Percentiles rank a stretch among this genome's conserved stretches.
phyloP scores from a whole-genome alignment of 2,329 filamentous ascomycete species.

The Penicillium sp. region DNA sequence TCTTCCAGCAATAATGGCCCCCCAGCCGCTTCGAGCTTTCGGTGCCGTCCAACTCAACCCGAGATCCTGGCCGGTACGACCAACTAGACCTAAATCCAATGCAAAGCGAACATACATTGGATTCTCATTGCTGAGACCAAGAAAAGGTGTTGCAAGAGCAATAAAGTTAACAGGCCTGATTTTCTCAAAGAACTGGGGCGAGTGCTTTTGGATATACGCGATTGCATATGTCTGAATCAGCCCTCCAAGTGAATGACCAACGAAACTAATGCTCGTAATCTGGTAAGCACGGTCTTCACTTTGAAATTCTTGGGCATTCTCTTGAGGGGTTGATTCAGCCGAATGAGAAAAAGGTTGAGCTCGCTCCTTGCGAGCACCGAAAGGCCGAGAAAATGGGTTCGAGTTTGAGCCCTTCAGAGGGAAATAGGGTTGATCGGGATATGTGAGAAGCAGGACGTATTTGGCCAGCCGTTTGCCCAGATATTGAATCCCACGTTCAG shows the following conservation, averaged over 20 bases:
- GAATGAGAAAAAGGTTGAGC: slow-evolving; percentile 36
- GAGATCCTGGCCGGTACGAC: slow-evolving; percentile 91
- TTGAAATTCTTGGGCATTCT: slow-evolving; percentile 40
- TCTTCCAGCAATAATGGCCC: slow-evolving; percentile 77
- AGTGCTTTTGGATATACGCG: slow-evolving; percentile 95
- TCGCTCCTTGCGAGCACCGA: slow-evolving; percentile 41
- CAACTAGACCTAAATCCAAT: slow-evolving; percentile 90
- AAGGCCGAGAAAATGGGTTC: slow-evolving; percentile 48
- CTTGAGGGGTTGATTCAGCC: slow-evolving; percentile 36
- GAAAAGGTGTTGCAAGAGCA: slow-evolving; percentile 77
- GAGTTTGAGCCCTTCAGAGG: slow-evolving; percentile 59
- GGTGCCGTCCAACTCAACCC: slow-evolving; percentile 92
- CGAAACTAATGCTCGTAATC: slow-evolving; percentile 92
- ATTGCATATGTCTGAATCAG: slow-evolving; percentile 90
- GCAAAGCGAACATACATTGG: slow-evolving; percentile 97
- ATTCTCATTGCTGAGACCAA: slow-evolving; percentile 95
- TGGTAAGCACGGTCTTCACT: slow-evolving; percentile 61
- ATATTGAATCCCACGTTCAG: slow-evolving; percentile 94
- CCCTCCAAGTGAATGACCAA: slow-evolving; percentile 87
- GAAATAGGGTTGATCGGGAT: slow-evolving; percentile 86
- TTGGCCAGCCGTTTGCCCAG: slow-evolving; percentile 90
- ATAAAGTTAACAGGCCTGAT: slow-evolving; percentile 92
- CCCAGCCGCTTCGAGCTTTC: slow-evolving; percentile 81
- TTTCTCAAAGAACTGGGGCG: slow-evolving; percentile 79
- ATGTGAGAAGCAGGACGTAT: slow-evolving; percentile 84